Evolutionary conservation across 2,329 filamentous ascomycete genomes (phyloP).

Genomic region (Verticillium klebahnii): DNA sequence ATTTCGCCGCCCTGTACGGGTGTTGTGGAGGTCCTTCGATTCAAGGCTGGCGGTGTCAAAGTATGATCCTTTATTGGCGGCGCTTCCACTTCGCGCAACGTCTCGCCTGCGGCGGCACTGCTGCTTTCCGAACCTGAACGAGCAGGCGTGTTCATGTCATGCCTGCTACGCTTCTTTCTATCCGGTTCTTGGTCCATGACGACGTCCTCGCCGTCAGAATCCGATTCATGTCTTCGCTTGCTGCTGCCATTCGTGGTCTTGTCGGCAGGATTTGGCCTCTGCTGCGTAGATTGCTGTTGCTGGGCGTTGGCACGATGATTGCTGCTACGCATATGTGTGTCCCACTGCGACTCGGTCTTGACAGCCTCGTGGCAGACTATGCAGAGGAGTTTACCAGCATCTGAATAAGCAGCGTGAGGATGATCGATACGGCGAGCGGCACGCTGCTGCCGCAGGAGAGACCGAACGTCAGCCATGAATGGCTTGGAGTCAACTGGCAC

Average conservation of each 20-base stretch:
- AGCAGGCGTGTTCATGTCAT: conserved; percentile 22
- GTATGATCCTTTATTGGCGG: conserved; percentile 18
- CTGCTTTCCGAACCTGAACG: conserved; percentile 10
- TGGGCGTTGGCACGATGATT: not conserved
- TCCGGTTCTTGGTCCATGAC: conserved; percentile 28
- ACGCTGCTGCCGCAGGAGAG: conserved; percentile 73
- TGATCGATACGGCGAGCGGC: conserved; percentile 69
- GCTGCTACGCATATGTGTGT: conserved; percentile 49
- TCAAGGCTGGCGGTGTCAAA: conserved; percentile 36
- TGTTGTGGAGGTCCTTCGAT: conserved; percentile 45
- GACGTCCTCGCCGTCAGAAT: conserved; percentile 24
- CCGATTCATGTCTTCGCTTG: conserved; percentile 21
- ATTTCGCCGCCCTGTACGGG: conserved; percentile 54
- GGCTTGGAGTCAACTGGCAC: not conserved
- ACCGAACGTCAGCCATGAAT: conserved; percentile 72
- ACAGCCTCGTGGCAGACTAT: conserved; percentile 59
- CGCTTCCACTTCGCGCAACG: conserved; percentile 11
- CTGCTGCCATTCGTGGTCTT: conserved; percentile 9
- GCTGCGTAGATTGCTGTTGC: not conserved
- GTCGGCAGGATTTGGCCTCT: not conserved
- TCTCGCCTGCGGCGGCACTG: conserved; percentile 6
- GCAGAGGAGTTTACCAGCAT: conserved; percentile 64
- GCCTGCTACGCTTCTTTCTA: conserved; percentile 42
- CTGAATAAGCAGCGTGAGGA: conserved; percentile 63
- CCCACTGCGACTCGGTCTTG: conserved; percentile 65